Conservation (phyloP, 768 basidiomycete species). For the Aureoboletus auriporus region DNA sequence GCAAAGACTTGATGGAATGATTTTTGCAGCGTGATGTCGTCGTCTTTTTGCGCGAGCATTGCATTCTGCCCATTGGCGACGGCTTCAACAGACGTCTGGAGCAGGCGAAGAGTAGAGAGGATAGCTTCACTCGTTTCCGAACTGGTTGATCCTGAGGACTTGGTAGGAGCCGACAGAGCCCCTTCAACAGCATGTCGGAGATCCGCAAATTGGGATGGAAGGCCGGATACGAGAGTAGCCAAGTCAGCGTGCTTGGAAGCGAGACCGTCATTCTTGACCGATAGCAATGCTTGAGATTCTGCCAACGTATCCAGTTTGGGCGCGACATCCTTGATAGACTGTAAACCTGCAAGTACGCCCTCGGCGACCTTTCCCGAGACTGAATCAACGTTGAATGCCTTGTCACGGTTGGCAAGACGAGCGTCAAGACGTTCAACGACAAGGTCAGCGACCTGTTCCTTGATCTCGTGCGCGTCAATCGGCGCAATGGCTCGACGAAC, state of each 20-base stretch:
- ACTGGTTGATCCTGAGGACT: constrained; percentile 15
- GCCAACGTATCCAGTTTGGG: constrained; percentile 38
- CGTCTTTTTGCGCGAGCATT: constrained; percentile 44
- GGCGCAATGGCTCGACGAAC: constrained; percentile 69
- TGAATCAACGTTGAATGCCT: constrained; percentile 58
- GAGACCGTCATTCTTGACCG: constrained; percentile 37
- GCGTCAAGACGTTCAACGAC: constrained; percentile 85
- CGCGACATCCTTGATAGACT: constrained; percentile 39
- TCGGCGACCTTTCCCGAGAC: constrained; percentile 55
- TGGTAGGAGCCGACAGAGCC: constrained; percentile 20
- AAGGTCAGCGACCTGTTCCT: constrained; percentile 85
- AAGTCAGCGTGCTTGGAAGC: constrained; percentile 39
- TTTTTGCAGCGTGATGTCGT: constrained; percentile 47
- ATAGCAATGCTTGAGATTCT: constrained; percentile 40
- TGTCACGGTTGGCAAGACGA: constrained; percentile 73
- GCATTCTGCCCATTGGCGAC: constrained; percentile 50
- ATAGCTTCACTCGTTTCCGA: constrained; percentile 19
- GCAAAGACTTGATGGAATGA: constrained; percentile 49
- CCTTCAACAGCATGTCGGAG: constrained; percentile 42
- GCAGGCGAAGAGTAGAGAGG: constrained; percentile 35
- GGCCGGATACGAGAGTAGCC: constrained; percentile 36
- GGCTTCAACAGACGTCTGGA: constrained; percentile 48
- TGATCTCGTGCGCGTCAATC: constrained; percentile 81
- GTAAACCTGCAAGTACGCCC: constrained; percentile 41
- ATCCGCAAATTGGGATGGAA: constrained; percentile 46